A percentile compares a stretch with the other conserved stretches of the same genome.
Evolutionary conservation across 2,329 filamentous ascomycete species (phyloP).

Genomic region (Penicillium sp.): DNA sequence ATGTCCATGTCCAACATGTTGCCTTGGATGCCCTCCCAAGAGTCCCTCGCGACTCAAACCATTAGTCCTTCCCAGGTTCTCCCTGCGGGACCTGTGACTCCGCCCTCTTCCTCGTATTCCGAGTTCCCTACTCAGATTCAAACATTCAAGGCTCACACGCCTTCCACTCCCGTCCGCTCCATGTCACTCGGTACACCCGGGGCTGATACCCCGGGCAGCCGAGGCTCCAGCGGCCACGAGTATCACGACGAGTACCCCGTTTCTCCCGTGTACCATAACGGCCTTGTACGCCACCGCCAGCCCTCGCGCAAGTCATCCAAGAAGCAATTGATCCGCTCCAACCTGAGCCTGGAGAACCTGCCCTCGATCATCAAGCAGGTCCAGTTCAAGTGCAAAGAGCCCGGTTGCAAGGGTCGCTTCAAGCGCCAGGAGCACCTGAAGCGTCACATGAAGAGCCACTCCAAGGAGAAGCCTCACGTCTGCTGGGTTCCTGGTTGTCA

Average conservation of each 20-base stretch:
- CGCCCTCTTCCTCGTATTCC: conserved; percentile 38
- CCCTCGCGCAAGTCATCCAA: conserved; percentile 37
- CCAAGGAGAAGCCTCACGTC: conserved; percentile 44
- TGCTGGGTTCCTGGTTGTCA: conserved; percentile 47
- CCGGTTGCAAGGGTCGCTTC: conserved; percentile 47
- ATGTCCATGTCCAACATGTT: conserved; percentile 40
- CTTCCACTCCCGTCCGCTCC: conserved; percentile 37
- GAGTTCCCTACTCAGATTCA: conserved; percentile 36
- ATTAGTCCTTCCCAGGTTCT: conserved; percentile 38
- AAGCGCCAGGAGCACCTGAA: conserved; percentile 52
- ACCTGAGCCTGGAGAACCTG: conserved; percentile 36
- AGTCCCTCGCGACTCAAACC: conserved; percentile 36
- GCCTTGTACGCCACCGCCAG: conserved; percentile 32
- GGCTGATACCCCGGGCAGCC: conserved; percentile 36
- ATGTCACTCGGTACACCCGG: conserved; percentile 32
- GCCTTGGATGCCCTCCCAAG: conserved; percentile 35
- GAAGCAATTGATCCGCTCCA: conserved; percentile 29
- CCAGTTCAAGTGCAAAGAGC: conserved; percentile 43
- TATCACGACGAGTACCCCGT: conserved; percentile 36
- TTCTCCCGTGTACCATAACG: conserved; percentile 35
- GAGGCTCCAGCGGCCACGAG: conserved; percentile 35
- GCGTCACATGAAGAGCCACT: conserved; percentile 50
- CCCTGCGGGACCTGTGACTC: conserved; percentile 33
- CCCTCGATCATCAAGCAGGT: conserved; percentile 42
- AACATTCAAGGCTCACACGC: conserved; percentile 37